Evolutionary conservation across 2,329 filamentous ascomycete species (phyloP).

Genomic region (Penicillium aurantiogriseum): DNA sequence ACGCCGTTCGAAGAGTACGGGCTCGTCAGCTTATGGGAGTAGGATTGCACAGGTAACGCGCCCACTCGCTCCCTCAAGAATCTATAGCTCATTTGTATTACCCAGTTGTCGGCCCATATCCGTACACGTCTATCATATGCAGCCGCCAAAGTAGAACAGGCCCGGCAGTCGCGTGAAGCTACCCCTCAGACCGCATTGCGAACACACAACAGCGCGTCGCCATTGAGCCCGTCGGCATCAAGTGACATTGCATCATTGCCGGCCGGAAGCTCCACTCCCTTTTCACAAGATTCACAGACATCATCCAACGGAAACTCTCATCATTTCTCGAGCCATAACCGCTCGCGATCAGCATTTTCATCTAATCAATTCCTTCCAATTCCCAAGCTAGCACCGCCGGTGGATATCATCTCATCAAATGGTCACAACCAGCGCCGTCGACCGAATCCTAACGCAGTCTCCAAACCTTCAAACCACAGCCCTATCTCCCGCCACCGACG

Average conservation of each 20-base stretch:
- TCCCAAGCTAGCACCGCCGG: slow-evolving; percentile 45
- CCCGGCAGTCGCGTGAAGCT: slow-evolving; percentile 72
- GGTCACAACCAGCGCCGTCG: slow-evolving; percentile 34
- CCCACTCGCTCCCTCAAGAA: neutral
- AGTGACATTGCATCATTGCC: slow-evolving; percentile 58
- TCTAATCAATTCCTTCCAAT: slow-evolving; percentile 21
- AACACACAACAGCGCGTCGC: slow-evolving; percentile 13
- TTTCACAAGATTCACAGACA: slow-evolving; percentile 4
- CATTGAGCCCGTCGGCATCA: slow-evolving; percentile 57
- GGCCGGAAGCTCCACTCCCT: slow-evolving; percentile 17
- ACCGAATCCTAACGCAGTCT: slow-evolving; percentile 37
- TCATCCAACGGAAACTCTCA: slow-evolving; percentile 14
- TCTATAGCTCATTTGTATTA: slow-evolving; percentile 22
- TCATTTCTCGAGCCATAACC: slow-evolving; percentile 14
- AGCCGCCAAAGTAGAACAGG: slow-evolving; percentile 88
- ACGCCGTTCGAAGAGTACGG: slow-evolving; percentile 70
- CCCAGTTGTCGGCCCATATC: slow-evolving; percentile 72
- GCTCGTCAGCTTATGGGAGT: slow-evolving; percentile 64
- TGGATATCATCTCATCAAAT: slow-evolving; percentile 41
- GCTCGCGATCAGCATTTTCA: slow-evolving; percentile 18
- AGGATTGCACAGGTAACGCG: slow-evolving; percentile 73
- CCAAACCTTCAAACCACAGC: slow-evolving; percentile 17
- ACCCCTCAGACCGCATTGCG: slow-evolving; percentile 14
- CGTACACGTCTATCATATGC: slow-evolving; percentile 85
- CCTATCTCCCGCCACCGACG: slow-evolving; percentile 31